Evolutionary conservation across 1,284 basidiomycete genomes (phyloP).

Genomic region (Gomphus bonarii): DNA sequence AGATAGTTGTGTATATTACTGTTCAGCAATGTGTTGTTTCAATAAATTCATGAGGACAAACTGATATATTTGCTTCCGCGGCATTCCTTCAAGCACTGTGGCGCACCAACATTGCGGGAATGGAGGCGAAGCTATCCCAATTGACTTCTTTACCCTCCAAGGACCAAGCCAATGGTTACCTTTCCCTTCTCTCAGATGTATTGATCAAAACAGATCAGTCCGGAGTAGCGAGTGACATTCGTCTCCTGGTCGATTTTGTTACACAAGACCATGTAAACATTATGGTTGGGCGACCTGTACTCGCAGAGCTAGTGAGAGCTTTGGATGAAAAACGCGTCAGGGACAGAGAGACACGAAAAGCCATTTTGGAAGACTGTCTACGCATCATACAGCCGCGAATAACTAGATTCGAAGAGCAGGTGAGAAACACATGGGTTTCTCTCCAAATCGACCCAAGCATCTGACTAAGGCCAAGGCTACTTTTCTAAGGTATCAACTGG

Average conservation of each 20-base stretch:
- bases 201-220: constrained; percentile 39
- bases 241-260: constrained; percentile 63
- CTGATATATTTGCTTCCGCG: neutral
- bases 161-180: constrained; percentile 73
- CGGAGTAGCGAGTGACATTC: constrained; percentile 42
- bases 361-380: constrained; percentile 64
- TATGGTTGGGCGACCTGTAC: constrained; percentile 76
- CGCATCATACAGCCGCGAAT: constrained; percentile 63
- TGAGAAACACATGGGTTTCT: constrained; percentile 26
- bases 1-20: constrained; percentile 11
- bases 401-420: constrained; percentile 92
- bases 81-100: neutral
- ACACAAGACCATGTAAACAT: constrained; percentile 72
- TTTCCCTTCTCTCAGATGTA: constrained; percentile 44
- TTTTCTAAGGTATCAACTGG: constrained; percentile 74
- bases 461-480: constrained; percentile 49
- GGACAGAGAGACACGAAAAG: constrained; percentile 49
- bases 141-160: constrained; percentile 62
- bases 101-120: constrained; percentile 18
- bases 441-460: neutral
- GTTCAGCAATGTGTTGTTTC: neutral
- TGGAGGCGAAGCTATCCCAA: constrained; percentile 58
- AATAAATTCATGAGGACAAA: neutral
- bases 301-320: constrained; percentile 68
- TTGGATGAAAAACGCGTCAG: constrained; percentile 46